A percentile compares a stretch with the other conserved stretches of the same genome.
These are phyloP conservation scores for Cadophora sp. DNA, from an alignment of 2,329 filamentous ascomycete genomes.

Conservation along the genomic window DNA sequence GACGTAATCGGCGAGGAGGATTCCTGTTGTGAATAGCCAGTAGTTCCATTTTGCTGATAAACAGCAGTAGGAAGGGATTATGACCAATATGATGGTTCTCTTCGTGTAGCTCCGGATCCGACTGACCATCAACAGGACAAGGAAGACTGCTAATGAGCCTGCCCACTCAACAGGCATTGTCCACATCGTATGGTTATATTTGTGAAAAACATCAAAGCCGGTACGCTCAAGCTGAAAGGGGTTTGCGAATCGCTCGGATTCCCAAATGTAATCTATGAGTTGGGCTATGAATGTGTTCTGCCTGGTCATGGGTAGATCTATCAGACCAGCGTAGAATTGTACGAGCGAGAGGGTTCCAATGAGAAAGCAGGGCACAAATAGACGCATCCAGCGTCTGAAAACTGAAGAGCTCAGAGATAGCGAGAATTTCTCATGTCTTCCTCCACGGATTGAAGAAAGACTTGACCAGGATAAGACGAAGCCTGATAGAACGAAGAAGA, in stretches of 20 bases:
- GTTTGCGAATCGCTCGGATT: constrained; percentile 20
- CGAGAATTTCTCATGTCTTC: constrained; percentile 21
- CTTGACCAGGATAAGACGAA: constrained; percentile 24
- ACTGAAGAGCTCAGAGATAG: constrained; percentile 20
- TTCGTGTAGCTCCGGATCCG: constrained; percentile 19
- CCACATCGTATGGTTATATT: constrained; percentile 23
- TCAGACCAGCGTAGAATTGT: constrained; percentile 21
- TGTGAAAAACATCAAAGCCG: constrained; percentile 19
- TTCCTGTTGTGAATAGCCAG: constrained; percentile 22
- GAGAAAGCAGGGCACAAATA: constrained; percentile 22
- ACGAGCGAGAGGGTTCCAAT: constrained; percentile 19
- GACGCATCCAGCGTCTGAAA: constrained; percentile 21
- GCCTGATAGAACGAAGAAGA: constrained; percentile 23
- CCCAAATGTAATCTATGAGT: constrained; percentile 20
- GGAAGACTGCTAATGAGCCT: constrained; percentile 15
- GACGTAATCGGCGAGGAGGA: constrained; percentile 21
- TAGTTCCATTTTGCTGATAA: constrained; percentile 23
- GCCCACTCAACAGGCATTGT: constrained; percentile 23
- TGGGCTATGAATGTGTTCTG: constrained; percentile 15
- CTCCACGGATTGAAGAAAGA: constrained; percentile 21
- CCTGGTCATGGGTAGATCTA: constrained; percentile 17
- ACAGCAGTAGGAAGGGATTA: constrained; percentile 17
- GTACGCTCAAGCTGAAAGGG: constrained; percentile 21
- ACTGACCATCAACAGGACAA: constrained; percentile 19
- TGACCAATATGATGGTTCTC: constrained; percentile 11